Conservation (phyloP, 2,329 filamentous ascomycete genomes). For the Hypoxylon sp. region DNA sequence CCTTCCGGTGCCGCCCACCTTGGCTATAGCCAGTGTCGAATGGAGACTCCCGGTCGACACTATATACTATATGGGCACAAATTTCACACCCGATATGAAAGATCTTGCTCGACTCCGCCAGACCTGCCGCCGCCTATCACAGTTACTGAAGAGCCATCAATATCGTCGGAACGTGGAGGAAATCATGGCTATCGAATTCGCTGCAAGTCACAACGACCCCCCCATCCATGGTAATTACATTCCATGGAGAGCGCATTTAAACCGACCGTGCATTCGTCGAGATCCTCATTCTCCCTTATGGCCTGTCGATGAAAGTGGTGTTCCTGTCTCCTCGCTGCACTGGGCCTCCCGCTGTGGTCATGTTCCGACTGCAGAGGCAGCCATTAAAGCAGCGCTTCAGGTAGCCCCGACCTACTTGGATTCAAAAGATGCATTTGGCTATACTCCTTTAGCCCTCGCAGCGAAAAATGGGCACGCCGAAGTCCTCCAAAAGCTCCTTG, state of each 20-base stretch:
- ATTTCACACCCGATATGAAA: neutral
- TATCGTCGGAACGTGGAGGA: neutral
- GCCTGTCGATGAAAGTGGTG: neutral
- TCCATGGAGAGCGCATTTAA: neutral
- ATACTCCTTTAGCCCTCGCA: neutral
- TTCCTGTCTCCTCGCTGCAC: constrained; percentile 1
- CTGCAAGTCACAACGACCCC: neutral
- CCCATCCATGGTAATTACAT: too few species aligned
- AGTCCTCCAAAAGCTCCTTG: neutral
- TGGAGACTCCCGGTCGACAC: neutral
- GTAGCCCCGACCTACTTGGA: constrained; percentile 2
- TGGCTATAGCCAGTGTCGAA: neutral
- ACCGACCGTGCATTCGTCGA: neutral
- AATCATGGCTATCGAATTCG: neutral
- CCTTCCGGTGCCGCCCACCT: neutral
- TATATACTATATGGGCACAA: neutral
- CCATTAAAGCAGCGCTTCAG: neutral
- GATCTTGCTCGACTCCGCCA: neutral
- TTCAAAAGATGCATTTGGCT: neutral
- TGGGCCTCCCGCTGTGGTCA: neutral
- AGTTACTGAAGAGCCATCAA: neutral
- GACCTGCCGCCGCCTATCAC: neutral
- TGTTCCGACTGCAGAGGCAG: neutral
- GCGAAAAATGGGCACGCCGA: neutral
- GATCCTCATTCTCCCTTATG: neutral